These are phyloP conservation scores for Fusarium sp. DNA, from an alignment of 2,329 filamentous ascomycete genomes.

Conservation along the genomic window DNA sequence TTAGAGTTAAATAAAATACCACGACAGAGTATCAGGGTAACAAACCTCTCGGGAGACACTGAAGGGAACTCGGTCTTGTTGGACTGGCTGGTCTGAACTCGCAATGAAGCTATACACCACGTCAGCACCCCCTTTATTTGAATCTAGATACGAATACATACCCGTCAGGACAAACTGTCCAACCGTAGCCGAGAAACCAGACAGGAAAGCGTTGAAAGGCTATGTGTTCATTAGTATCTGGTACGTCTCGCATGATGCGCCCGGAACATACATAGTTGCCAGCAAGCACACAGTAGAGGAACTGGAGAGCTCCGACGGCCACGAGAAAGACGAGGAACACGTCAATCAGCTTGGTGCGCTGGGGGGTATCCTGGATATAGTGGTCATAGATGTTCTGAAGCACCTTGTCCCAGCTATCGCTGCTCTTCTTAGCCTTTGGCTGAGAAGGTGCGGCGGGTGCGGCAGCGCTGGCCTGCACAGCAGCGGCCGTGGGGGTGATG, in stretches of 20 bases:
- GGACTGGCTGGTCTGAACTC: conserved; percentile 90
- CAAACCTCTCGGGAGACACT: conserved; percentile 82
- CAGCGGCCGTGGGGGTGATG: conserved; percentile 49
- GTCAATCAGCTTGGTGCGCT: conserved; percentile 92
- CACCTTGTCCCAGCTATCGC: conserved; percentile 66
- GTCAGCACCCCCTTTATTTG: conserved; percentile 18
- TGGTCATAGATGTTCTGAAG: conserved; percentile 77
- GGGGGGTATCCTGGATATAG: conserved; percentile 84
- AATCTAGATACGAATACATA: conserved; percentile 52
- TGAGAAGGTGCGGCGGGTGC: conserved; percentile 42
- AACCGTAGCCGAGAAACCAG: conserved; percentile 93
- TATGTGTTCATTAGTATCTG: conserved; percentile 53
- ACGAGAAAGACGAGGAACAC: conserved; percentile 90
- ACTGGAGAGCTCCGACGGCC: conserved; percentile 88
- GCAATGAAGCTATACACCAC: conserved; percentile 69
- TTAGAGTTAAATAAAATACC: conserved; percentile 26
- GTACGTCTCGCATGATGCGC: too few species aligned
- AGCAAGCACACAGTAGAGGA: conserved; percentile 89
- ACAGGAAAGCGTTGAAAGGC: conserved; percentile 99
- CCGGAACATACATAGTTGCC: conserved; percentile 87
- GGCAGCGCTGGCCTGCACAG: conserved; percentile 45
- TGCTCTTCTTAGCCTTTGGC: conserved; percentile 41
- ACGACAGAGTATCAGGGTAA: background rate
- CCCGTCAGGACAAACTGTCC: conserved; percentile 98
- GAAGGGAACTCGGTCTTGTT: conserved; percentile 82